Base-by-base conservation (phyloP, 306 rosid genomes). In the Corylus heterophylla region DNA sequence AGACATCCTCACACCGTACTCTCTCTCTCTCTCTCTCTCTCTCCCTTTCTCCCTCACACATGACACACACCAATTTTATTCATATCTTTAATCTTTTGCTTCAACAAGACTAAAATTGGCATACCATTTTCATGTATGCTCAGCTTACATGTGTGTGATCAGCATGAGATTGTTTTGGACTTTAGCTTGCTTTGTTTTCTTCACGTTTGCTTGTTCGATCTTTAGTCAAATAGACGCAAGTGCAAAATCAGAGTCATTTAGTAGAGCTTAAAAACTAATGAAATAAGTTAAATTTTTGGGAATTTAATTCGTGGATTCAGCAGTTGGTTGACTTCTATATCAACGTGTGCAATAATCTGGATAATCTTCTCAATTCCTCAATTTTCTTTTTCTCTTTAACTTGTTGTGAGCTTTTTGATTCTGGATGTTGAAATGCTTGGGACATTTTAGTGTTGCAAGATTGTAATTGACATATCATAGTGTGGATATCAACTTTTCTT, bases 321-420 rank as follows among this genome's bases (percentile, higher is more conserved):
- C 91, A 94, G 98, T 82, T 89, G 90, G 49, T 94, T 83, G 98
- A 94, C 84, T 92, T 94, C 83, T 94, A 87, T 70, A 86, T 94
- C 85, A 89, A 92, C 51, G 74, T 94, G n/a, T 85, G 76, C 2
- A n/a, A n/a, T n/a, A n/a, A n/a, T n/a, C n/a, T n/a, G n/a, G n/a
- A n/a, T n/a, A n/a, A n/a, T n/a, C 47, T 22, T 52, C 10, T 45
- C 27, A 47, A 39, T 74, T 17, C 37, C 63, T n/a, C 20, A 12
- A 29, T 9, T 4, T 3, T 67, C 3, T 49, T 70, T 4, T 44
- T n/a, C 48, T 22, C 61, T 22, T 25, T 10, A 59, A 59, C 31
- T 59, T 9, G 14, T 2, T 20, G 31, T 59, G 35, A 59, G 37
- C 3, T 54, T 22, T n/a, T 55, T 2, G n/a, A n/a, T n/a, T 55